A percentile compares a stretch with the other conserved stretches of the same genome.
Conservation (phyloP, 148 eudicot genomes). For the Rhododendron kiyosumense region DNA sequence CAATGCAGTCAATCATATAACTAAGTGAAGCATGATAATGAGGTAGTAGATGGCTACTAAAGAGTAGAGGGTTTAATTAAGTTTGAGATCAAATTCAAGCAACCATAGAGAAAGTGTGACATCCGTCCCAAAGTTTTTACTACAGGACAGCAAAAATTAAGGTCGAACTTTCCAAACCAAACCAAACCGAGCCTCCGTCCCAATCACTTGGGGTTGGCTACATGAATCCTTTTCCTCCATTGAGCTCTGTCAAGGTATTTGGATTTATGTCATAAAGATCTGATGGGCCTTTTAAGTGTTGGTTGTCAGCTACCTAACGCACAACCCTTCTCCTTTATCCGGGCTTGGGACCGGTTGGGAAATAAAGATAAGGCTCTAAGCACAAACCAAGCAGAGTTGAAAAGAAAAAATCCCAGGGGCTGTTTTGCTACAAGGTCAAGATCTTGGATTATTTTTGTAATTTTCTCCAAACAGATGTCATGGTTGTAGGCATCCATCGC, state of each 20-base stretch:
- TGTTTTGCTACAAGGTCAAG: not conserved
- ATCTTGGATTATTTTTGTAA: not conserved
- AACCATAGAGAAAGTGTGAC: not conserved
- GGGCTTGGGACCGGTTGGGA: too few relatives aligned
- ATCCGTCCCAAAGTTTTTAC: not conserved
- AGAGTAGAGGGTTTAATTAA: not conserved
- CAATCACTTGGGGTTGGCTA: too few relatives aligned
- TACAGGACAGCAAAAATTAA: not conserved
- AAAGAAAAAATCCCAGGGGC: not conserved
- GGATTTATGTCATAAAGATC: too few relatives aligned
- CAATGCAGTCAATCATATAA: not conserved
- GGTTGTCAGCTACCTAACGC: too few relatives aligned
- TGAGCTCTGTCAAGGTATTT: too few relatives aligned
- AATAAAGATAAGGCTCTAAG: too few relatives aligned
- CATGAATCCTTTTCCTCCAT: too few relatives aligned
- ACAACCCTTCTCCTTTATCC: too few relatives aligned
- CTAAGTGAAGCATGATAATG: not conserved
- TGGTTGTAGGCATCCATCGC: not conserved
- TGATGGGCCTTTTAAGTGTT: too few relatives aligned
- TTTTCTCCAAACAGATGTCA: not conserved
- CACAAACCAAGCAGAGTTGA: not conserved
- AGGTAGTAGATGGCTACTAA: not conserved
- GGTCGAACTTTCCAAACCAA: not conserved
- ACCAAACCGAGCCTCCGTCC: too few relatives aligned
- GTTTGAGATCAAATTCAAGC: not conserved